Evolutionary conservation across 768 basidiomycete genomes (phyloP), one percentile per base, ranked within the genome.

Genomic region (Rossbeevera mucosa): DNA sequence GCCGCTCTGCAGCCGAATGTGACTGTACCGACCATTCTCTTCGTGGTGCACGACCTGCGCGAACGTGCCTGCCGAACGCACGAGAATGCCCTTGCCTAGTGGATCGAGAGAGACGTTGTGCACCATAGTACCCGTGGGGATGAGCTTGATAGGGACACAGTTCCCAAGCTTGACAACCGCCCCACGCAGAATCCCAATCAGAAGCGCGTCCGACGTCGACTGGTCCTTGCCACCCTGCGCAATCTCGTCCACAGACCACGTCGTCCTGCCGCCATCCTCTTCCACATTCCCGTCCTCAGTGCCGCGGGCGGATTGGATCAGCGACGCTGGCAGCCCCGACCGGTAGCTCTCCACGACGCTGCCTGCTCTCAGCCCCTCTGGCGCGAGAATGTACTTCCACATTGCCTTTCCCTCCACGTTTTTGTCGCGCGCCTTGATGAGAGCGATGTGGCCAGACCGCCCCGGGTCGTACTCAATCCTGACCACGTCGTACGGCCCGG

Each of bases 391-490:
- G 66, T 99, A 99, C 63, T 83, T 88, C 84, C 88, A 95, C 60
- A 74, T 78, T 54, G 78, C 74, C 54, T 52, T 68, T 1, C 81
- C 86, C 54, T 78, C 74, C 28, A 80, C 76, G 8, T 65, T 66
- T 4, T 76, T 67, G 58, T 83, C 74, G 46, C 85, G 75, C 64
- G 81, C 85, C 64, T 77, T 78, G 64, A 97, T 65, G 54, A 99
- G 79, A 2, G 96, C 95, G 64, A 99, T 95, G 68, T 99, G 96
- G 7, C 91, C 92, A 30, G 86, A 89, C 41, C 96, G 80, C 4
- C 89, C 89, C 0, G 96, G 96, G 74, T 98, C 96, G 64, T 95
- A 99, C 72, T 98, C 96, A 59, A 99, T 91, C 44, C 96, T 81
- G 4, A 94, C 80, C 42, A 98, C 93, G 59, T 94, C 90, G 63